phyloP scores from a whole-genome alignment of 306 rosid species.

The Albizia julibrissin region DNA sequence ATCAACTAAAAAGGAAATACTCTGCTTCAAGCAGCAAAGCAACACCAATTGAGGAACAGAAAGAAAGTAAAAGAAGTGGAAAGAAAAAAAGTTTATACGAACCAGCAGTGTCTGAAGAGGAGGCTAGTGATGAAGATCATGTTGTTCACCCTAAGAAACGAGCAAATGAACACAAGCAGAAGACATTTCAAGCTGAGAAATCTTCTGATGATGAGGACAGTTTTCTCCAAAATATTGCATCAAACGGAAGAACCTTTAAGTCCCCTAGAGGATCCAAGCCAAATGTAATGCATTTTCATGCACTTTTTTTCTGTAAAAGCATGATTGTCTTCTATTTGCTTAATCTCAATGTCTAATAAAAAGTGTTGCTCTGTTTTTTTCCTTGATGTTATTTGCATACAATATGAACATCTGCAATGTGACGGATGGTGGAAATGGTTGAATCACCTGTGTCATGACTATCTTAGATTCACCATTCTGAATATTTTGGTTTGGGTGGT shows the following conservation, averaged over 20 bases:
- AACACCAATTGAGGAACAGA: constrained; percentile 16
- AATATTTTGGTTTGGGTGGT: constrained; percentile 5
- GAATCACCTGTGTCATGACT: background rate
- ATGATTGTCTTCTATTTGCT: constrained; percentile 9
- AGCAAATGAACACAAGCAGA: constrained; percentile 36
- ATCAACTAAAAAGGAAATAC: constrained; percentile 45
- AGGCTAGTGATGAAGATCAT: constrained; percentile 42
- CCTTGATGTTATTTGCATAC: background rate
- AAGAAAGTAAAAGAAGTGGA: constrained; percentile 28
- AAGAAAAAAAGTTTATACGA: constrained; percentile 38
- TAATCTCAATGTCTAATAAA: background rate
- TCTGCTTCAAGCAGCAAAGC: constrained; percentile 46
- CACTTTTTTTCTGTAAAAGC: background rate
- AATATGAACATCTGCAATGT: background rate
- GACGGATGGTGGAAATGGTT: background rate
- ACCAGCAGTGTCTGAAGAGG: constrained; percentile 42
- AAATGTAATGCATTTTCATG: constrained; percentile 49
- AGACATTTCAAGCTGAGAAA: constrained; percentile 32
- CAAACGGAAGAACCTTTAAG: constrained; percentile 36
- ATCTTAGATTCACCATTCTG: constrained; percentile 10
- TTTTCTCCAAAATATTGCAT: constrained; percentile 34
- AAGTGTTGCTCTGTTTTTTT: background rate
- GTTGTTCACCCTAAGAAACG: constrained; percentile 36
- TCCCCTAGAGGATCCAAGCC: constrained; percentile 34
- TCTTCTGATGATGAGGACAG: constrained; percentile 39